Percentiles rank a stretch among this genome's conserved stretches.
Conservation (phyloP, 192 early-diverging fungal genomes). For the Geosiphon pyriformis region DNA sequence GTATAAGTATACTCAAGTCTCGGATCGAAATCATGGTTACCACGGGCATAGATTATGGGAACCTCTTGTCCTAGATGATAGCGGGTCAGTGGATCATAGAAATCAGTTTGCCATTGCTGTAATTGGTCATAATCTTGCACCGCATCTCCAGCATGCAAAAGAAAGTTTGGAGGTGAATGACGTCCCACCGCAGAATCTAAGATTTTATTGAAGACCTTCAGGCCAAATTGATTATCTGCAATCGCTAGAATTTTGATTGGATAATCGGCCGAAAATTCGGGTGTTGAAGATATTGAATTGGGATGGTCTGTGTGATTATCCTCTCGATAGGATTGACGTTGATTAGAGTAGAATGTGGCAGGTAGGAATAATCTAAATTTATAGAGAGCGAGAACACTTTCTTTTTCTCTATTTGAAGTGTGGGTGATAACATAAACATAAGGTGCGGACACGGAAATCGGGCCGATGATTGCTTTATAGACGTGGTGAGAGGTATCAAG, state of each 20-base stretch:
- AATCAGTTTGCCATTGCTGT: slow-evolving; percentile 67
- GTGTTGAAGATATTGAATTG: slow-evolving; percentile 25
- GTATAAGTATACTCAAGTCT: slow-evolving; percentile 45
- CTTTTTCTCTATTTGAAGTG: not conserved
- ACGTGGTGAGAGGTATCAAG: slow-evolving; percentile 34
- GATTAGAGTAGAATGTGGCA: slow-evolving; percentile 16
- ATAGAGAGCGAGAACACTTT: not conserved
- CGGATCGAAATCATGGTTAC: slow-evolving; percentile 71
- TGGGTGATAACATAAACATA: slow-evolving; percentile 28
- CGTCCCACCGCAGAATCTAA: slow-evolving; percentile 28
- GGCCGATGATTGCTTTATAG: slow-evolving; percentile 36
- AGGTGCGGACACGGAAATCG: slow-evolving; percentile 12
- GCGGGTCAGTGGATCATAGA: slow-evolving; percentile 57
- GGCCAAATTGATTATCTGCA: slow-evolving; percentile 47
- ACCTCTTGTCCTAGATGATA: slow-evolving; percentile 47
- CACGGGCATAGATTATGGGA: slow-evolving; percentile 65
- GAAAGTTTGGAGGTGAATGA: slow-evolving; percentile 39
- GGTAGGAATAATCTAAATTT: slow-evolving; percentile 11
- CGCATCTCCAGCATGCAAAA: slow-evolving; percentile 68
- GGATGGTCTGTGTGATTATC: too few species aligned
- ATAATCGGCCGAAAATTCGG: slow-evolving; percentile 32
- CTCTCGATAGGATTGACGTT: too few species aligned
- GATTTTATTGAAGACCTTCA: slow-evolving; percentile 33
- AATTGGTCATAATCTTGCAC: slow-evolving; percentile 54
- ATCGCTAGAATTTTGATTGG: slow-evolving; percentile 36